Evolutionary conservation across 192 early-diverging fungal genomes (phyloP).

Genomic region (Entomortierella lignicola): DNA sequence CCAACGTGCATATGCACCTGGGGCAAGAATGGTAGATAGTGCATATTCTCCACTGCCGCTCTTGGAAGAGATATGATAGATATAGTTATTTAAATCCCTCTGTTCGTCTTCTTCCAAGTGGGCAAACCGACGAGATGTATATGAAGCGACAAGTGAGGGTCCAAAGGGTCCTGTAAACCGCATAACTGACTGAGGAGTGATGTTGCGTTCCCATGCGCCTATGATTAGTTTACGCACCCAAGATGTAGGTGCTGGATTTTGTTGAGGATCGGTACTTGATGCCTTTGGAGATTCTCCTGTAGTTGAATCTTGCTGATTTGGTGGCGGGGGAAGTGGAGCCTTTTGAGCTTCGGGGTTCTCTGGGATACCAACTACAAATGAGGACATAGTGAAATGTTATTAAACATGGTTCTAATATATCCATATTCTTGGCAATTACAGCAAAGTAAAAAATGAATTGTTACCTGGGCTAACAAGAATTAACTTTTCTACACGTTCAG

Average conservation of each 20-base stretch:
- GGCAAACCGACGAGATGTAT: conserved; percentile 71
- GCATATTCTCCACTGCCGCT: conserved; percentile 88
- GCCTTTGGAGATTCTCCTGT: not conserved
- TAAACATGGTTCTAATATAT: no score
- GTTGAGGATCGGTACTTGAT: conserved; percentile 6
- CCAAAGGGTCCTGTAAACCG: conserved; percentile 84
- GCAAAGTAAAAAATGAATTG: no score
- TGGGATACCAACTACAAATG: conserved; percentile 73
- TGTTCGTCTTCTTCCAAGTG: conserved; percentile 76
- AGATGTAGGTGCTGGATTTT: conserved; percentile 10
- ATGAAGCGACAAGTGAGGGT: conserved; percentile 65
- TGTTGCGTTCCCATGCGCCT: conserved; percentile 80
- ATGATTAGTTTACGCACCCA: conserved; percentile 56
- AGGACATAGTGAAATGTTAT: no score
- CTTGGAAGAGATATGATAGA: conserved; percentile 82
- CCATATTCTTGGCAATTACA: no score
- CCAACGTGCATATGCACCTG: conserved; percentile 84
- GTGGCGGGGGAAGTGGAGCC: conserved; percentile 35
- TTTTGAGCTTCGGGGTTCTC: conserved; percentile 59
- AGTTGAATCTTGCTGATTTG: not conserved
- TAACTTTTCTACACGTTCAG: conserved; percentile 85
- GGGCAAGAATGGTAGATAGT: conserved; percentile 75
- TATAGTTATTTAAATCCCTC: conserved; percentile 77
- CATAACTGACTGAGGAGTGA: conserved; percentile 85
- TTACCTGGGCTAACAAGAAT: conserved; percentile 89